A percentile compares a stretch with the other conserved stretches of the same genome.
These are phyloP conservation scores for Neophaeococcomyces aloes DNA, from an alignment of 2,329 filamentous ascomycete species.

Conservation along the genomic window DNA sequence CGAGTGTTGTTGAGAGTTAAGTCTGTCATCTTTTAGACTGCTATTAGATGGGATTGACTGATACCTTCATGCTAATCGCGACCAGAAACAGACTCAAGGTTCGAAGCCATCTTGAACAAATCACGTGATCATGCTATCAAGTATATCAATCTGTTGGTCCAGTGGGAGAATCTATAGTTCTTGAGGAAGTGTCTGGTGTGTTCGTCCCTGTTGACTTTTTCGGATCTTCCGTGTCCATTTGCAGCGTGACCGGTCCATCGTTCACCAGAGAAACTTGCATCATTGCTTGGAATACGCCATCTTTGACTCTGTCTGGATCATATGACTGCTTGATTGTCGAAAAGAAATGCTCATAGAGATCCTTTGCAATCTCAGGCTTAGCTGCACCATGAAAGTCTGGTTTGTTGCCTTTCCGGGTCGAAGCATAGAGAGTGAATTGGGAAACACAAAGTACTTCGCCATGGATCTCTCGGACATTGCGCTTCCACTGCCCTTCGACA, in stretches of 20 bases:
- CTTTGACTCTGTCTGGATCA: slow-evolving; percentile 63
- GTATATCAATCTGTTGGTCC: too few species aligned
- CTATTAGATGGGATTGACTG: too few species aligned
- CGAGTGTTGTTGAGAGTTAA: too few species aligned
- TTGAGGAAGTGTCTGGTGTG: background rate
- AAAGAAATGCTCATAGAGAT: slow-evolving; percentile 76
- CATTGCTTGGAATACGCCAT: slow-evolving; percentile 97
- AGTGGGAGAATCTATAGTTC: too few species aligned
- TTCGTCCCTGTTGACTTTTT: slow-evolving; percentile 24
- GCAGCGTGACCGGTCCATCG: slow-evolving; percentile 55
- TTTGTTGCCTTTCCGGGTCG: slow-evolving; percentile 90
- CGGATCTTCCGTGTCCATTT: slow-evolving; percentile 25
- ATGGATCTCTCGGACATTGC: slow-evolving; percentile 72
- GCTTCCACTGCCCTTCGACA: slow-evolving; percentile 72
- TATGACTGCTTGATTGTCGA: slow-evolving; percentile 65
- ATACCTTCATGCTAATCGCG: too few species aligned
- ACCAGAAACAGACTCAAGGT: too few species aligned
- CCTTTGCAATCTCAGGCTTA: slow-evolving; percentile 63
- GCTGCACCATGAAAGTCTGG: slow-evolving; percentile 90
- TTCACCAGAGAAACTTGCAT: slow-evolving; percentile 95
- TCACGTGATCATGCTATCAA: too few species aligned
- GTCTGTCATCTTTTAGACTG: too few species aligned
- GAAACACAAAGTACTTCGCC: slow-evolving; percentile 96
- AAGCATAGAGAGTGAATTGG: slow-evolving; percentile 87
- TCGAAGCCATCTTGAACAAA: too few species aligned